Conservation (phyloP, 257 asterid genomes). For the Prunella vulgaris region DNA sequence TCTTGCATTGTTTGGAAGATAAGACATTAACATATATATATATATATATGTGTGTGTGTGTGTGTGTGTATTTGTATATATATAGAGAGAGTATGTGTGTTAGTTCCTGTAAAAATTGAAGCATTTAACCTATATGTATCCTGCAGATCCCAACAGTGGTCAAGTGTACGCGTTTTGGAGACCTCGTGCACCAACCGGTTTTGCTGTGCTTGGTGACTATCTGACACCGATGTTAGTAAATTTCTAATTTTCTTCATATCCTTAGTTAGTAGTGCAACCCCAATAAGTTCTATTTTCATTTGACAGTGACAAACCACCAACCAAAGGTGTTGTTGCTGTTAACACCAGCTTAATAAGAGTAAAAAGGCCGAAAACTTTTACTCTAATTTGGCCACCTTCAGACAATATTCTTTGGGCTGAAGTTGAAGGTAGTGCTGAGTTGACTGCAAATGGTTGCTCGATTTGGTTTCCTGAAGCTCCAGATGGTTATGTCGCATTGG, state of each 20-base stretch:
- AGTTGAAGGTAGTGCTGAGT: constrained; percentile 31
- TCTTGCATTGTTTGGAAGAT: constrained; percentile 6
- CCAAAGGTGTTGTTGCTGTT: constrained; percentile 86
- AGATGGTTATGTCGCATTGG: constrained; percentile 84
- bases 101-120: not conserved
- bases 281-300: constrained; percentile 17
- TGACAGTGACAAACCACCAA: constrained; percentile 89
- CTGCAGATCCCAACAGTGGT: constrained; percentile 45
- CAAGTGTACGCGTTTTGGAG: constrained; percentile 86
- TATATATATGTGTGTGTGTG: not conserved
- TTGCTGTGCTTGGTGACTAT: constrained; percentile 89
- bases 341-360: constrained; percentile 81
- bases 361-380: constrained; percentile 83
- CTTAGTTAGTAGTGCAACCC: constrained; percentile 5
- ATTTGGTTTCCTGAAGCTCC: constrained; percentile 99
- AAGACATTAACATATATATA: not conserved
- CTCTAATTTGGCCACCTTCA: constrained; percentile 61
- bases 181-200: constrained; percentile 97
- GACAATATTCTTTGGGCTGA: constrained; percentile 20
- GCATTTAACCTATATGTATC: constrained; percentile 18
- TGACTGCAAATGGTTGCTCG: constrained; percentile 41
- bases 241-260: constrained; percentile 12
- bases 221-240: constrained; percentile 83
- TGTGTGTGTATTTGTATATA: too few species aligned
- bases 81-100: not conserved